Evolutionary conservation across 163 green algal species (phyloP), one percentile per base, ranked within the genome.

Genomic region (Trebouxia gelatinosa): DNA sequence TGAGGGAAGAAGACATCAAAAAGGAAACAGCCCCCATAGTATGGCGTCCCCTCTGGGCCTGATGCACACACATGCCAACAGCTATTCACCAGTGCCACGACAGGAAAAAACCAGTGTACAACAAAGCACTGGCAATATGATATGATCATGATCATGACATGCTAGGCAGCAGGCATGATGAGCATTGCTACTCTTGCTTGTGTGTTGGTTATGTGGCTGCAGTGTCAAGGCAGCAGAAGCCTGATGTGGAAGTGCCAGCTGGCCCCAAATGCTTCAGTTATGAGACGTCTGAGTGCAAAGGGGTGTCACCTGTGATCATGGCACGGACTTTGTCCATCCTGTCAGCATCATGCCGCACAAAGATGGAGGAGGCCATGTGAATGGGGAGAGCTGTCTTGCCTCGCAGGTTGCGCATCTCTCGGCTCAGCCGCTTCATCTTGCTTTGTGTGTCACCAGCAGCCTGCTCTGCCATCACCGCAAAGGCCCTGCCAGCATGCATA

Each of bases 1-100:
- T 50, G 59, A 28, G 93, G 91, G 78, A 95, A 94, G 84, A 90
- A 91, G 28, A 96, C 68, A 87, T 97, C 93, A 75, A 97, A 97
- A 29, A 93, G 78, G 80, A 97, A 97, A 65, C 78, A 88, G 43
- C 84, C 92, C 28, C 80, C 82, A 74, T 87, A 84, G 76, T 97
- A 97, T 5, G 92, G 92, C 2, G 92, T 96, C 78, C 83, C 90
- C 74, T 86, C 80, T 7, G 90, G 89, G 1, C 84, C 84, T 82
- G 78, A n/a, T n/a, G n/a, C n/a, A n/a, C n/a, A n/a, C n/a, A n/a
- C n/a, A n/a, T n/a, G n/a, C n/a, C n/a, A n/a, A n/a, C n/a, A n/a
- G n/a, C n/a, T n/a, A n/a, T n/a, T n/a, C n/a, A n/a, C n/a, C n/a
- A n/a, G n/a, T n/a, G n/a, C n/a, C n/a, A n/a, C n/a, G n/a, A n/a